Percentiles rank a stretch among this genome's conserved stretches.
Evolutionary conservation across 345 rosid species (phyloP).

Genomic region (Aethionema arabicum): DNA sequence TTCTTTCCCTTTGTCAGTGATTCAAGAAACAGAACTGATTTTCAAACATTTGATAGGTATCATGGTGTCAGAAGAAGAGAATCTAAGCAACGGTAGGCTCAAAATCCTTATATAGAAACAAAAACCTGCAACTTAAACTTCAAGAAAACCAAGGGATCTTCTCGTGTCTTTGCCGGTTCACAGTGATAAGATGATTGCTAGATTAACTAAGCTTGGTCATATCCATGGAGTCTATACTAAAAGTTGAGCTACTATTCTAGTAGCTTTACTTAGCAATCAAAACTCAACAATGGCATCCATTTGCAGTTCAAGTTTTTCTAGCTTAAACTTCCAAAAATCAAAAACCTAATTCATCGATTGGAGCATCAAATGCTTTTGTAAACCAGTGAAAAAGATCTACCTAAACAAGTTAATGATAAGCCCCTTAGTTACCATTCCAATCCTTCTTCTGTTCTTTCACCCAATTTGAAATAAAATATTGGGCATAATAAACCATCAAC

Average conservation of each 20-base stretch:
- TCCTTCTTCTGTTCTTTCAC: background rate
- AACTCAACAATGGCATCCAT: constrained; percentile 8
- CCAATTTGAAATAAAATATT: constrained; percentile 7
- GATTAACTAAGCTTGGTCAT: background rate
- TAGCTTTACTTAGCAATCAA: background rate
- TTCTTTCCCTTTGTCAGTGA: background rate
- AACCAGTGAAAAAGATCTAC: constrained; percentile 7
- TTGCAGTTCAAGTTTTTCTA: background rate
- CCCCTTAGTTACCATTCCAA: constrained; percentile 1
- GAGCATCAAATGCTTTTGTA: background rate
- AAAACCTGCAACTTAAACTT: background rate
- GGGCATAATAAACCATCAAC: background rate
- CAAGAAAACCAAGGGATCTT: background rate
- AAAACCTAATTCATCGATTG: background rate
- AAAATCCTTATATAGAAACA: background rate
- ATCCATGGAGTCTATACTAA: constrained; percentile 6
- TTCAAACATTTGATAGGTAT: background rate
- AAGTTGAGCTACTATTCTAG: background rate
- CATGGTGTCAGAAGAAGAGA: too few species aligned
- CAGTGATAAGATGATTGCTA: background rate
- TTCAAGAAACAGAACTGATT: background rate
- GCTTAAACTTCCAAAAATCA: background rate
- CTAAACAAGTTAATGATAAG: background rate
- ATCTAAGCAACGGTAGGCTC: background rate
- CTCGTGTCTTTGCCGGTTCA: background rate